Percentiles rank a stretch among this genome's conserved stretches.
phyloP scores from a whole-genome alignment of 768 basidiomycete genomes.

The Mycena vitilis region DNA sequence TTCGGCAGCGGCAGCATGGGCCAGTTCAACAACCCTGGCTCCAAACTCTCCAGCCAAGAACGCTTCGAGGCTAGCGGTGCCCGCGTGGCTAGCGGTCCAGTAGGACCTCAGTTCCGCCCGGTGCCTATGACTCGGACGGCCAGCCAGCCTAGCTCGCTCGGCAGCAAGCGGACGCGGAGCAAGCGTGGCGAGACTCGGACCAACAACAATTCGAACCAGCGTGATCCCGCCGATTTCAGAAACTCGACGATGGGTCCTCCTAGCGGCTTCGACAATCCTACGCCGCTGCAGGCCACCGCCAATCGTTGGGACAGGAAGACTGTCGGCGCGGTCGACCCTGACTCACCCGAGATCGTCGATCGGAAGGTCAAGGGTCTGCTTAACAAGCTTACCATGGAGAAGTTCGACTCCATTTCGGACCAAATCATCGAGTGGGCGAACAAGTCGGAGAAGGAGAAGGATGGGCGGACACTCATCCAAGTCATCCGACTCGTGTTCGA shows the following conservation, averaged over 20 bases:
- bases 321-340: slow-evolving; percentile 57
- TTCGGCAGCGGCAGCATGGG: slow-evolving; percentile 65
- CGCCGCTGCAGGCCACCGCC: slow-evolving; percentile 79
- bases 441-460: slow-evolving; percentile 90
- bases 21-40: slow-evolving; percentile 63
- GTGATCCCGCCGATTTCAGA: slow-evolving; percentile 48
- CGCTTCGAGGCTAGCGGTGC: slow-evolving; percentile 62
- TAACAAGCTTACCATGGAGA: slow-evolving; percentile 97
- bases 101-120: slow-evolving; percentile 64
- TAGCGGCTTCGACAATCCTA: slow-evolving; percentile 70
- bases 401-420: slow-evolving; percentile 94
- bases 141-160: slow-evolving; percentile 65
- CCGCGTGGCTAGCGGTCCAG: slow-evolving; percentile 68
- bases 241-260: slow-evolving; percentile 40
- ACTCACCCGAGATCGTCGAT: slow-evolving; percentile 88
- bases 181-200: slow-evolving; percentile 85
- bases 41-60: slow-evolving; percentile 78
- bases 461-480: slow-evolving; percentile 93
- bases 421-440: slow-evolving; percentile 97
- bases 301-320: slow-evolving; percentile 86
- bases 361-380: slow-evolving; percentile 92
- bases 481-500: slow-evolving; percentile 97
- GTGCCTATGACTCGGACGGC: slow-evolving; percentile 73
- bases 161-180: slow-evolving; percentile 75
- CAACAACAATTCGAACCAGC: slow-evolving; percentile 60